Conservation (phyloP, 805 yeast species). For the Pichia eremophila region DNA sequence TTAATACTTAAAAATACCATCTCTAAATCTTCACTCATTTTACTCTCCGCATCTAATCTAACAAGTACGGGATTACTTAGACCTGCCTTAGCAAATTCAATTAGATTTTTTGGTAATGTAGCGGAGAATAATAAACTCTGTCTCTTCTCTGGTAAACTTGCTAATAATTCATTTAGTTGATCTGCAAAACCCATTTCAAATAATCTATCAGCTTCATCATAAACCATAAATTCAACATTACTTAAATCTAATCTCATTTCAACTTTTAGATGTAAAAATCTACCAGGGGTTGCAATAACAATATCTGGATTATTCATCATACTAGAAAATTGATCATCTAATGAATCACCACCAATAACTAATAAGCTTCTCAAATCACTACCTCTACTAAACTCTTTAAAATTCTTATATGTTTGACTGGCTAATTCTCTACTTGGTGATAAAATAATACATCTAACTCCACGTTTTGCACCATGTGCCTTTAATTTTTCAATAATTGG, state of each 20-base stretch:
- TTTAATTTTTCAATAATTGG: constrained; percentile 85
- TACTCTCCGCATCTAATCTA: constrained; percentile 85
- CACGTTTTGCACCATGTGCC: constrained; percentile 76
- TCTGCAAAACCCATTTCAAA: constrained; percentile 96
- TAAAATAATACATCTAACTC: constrained; percentile 78
- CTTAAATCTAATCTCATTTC: constrained; percentile 87
- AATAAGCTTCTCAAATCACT: constrained; percentile 74
- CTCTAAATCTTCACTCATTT: constrained; percentile 81
- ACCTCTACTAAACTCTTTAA: constrained; percentile 79
- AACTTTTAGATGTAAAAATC: constrained; percentile 89
- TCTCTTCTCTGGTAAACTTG: constrained; percentile 69
- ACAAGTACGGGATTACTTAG: constrained; percentile 85
- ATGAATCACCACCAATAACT: constrained; percentile 96
- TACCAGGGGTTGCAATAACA: constrained; percentile 93
- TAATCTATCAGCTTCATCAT: constrained; percentile 95
- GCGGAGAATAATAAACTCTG: constrained; percentile 92
- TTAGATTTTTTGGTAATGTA: constrained; percentile 83
- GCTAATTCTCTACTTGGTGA: constrained; percentile 98
- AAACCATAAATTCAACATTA: constrained; percentile 81
- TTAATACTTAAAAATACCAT: constrained; percentile 81
- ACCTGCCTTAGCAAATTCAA: constrained; percentile 97
- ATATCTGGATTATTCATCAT: constrained; percentile 95
- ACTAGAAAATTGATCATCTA: constrained; percentile 89
- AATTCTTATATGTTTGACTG: constrained; percentile 78
- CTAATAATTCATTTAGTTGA: constrained; percentile 81